These are phyloP conservation scores for Candida sanyaensis DNA, from an alignment of 1,139 yeast genomes.

Conservation along the genomic window DNA sequence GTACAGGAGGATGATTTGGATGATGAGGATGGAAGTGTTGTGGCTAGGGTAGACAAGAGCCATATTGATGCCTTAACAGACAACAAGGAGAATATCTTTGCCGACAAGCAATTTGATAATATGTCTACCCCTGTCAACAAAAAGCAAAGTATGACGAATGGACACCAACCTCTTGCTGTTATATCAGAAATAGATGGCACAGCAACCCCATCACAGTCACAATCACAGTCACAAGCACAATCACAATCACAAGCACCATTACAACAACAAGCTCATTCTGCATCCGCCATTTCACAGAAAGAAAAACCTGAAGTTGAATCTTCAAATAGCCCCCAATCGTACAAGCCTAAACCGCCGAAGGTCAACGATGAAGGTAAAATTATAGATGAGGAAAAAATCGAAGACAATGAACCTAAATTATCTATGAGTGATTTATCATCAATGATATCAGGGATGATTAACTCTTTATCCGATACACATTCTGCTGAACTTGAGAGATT, in stretches of 20 bases:
- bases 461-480: constrained; percentile 47
- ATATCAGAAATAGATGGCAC: constrained; percentile 29
- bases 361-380: constrained; percentile 34
- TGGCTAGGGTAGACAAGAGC: constrained; percentile 31
- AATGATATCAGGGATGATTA: constrained; percentile 44
- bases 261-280: not conserved
- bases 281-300: not conserved
- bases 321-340: constrained; percentile 10
- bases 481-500: constrained; percentile 24
- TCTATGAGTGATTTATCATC: constrained; percentile 36
- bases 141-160: constrained; percentile 13
- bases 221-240: too few relatives aligned
- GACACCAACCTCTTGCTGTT: constrained; percentile 37
- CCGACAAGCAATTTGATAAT: constrained; percentile 23
- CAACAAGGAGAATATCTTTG: constrained; percentile 46
- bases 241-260: not conserved
- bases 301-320: not conserved
- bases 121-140: constrained; percentile 35
- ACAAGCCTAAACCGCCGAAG: constrained; percentile 38
- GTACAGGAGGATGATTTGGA: constrained; percentile 44
- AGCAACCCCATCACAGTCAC: not conserved
- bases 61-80: constrained; percentile 35
- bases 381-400: constrained; percentile 12
- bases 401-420: constrained; percentile 16
- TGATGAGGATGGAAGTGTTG: constrained; percentile 23